These are phyloP conservation scores for Gracilaria gracilis DNA, from an alignment of 23 red algal genomes.

Conservation along the genomic window DNA sequence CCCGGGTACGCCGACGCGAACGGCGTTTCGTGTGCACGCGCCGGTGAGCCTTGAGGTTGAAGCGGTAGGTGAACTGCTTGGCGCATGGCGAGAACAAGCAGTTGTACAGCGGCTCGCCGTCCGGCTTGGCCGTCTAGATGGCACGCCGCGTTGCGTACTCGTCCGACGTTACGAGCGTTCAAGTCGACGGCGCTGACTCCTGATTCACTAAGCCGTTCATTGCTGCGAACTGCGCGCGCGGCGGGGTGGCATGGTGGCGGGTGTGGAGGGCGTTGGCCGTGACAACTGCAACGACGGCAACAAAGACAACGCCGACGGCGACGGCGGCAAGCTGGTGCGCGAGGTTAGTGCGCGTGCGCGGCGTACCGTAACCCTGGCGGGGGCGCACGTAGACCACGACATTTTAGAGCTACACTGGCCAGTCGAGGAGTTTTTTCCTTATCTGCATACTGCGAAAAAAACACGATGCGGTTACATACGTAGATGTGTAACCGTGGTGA, in stretches of 20 bases:
- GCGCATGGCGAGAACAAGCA: constrained; percentile 71
- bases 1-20: constrained; percentile 74
- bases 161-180: constrained; percentile 50
- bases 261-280: not conserved
- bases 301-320: too few relatives aligned
- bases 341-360: too few relatives aligned
- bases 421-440: too few relatives aligned
- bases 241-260: too few relatives aligned
- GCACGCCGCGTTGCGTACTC: constrained; percentile 47
- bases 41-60: constrained; percentile 90
- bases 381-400: too few relatives aligned
- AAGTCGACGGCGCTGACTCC: not conserved
- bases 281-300: not conserved
- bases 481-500: too few relatives aligned
- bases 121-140: constrained; percentile 16
- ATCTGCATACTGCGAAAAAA: too few relatives aligned
- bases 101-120: constrained; percentile 63
- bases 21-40: constrained; percentile 87
- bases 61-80: constrained; percentile 78
- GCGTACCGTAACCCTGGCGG: too few relatives aligned
- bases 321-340: too few relatives aligned
- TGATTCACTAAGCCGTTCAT: constrained; percentile 52
- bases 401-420: too few relatives aligned
- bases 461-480: too few relatives aligned
- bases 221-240: not conserved